phyloP scores from a whole-genome alignment of 1,284 basidiomycete species.

The Pseudozyma sp. region DNA sequence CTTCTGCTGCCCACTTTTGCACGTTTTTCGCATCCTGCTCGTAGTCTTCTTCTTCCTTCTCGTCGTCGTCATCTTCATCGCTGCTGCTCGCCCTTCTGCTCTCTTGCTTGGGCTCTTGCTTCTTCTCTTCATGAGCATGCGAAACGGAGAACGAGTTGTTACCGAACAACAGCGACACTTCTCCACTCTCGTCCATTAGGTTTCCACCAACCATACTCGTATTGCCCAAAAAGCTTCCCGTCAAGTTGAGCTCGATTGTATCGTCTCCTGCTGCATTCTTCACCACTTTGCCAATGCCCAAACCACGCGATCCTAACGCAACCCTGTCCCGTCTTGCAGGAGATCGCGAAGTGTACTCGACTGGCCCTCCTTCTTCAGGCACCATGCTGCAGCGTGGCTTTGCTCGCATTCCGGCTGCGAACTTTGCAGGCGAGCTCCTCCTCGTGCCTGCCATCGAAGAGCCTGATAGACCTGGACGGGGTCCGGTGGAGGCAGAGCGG shows the following conservation, averaged over 20 bases:
- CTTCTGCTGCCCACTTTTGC: slow-evolving; percentile 40
- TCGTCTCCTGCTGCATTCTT: slow-evolving; percentile 47
- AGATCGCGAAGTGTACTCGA: slow-evolving; percentile 19
- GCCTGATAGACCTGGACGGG: background rate
- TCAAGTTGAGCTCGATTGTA: slow-evolving; percentile 46
- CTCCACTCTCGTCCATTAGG: slow-evolving; percentile 44
- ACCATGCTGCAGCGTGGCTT: slow-evolving; percentile 40
- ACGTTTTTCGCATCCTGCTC: slow-evolving; percentile 21
- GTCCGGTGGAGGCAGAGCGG: slow-evolving; percentile 3
- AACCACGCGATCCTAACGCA: slow-evolving; percentile 11
- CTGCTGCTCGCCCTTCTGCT: slow-evolving; percentile 5
- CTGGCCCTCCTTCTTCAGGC: slow-evolving; percentile 21
- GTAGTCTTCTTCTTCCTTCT: slow-evolving; percentile 19
- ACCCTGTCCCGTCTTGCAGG: slow-evolving; percentile 9
- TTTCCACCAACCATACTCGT: slow-evolving; percentile 30
- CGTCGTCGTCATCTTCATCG: slow-evolving; percentile 29
- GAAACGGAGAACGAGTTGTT: slow-evolving; percentile 35
- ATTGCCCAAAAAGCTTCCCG: slow-evolving; percentile 35
- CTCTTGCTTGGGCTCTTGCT: background rate
- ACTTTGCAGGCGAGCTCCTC: slow-evolving; percentile 30
- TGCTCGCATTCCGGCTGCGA: slow-evolving; percentile 8
- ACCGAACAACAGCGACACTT: slow-evolving; percentile 31
- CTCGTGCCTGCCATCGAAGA: background rate
- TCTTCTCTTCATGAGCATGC: slow-evolving; percentile 1
- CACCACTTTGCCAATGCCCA: slow-evolving; percentile 33